A percentile compares a stretch with the other conserved stretches of the same genome.
phyloP scores from a whole-genome alignment of 2,329 filamentous ascomycete genomes.

The Alternaria alternata region DNA sequence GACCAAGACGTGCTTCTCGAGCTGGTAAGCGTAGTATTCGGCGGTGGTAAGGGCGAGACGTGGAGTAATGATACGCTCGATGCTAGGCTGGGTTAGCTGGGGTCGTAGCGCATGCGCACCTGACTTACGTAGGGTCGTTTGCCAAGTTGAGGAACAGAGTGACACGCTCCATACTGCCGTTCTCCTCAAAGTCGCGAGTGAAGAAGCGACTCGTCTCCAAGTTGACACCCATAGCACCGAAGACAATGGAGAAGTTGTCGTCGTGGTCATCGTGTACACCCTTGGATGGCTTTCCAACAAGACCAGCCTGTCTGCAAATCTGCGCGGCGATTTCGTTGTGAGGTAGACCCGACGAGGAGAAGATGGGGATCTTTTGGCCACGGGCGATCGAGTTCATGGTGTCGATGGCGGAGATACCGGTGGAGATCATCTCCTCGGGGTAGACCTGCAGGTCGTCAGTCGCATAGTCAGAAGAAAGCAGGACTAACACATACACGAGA shows the following conservation, averaged over 20 bases:
- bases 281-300: conserved; percentile 94
- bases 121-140: conserved; percentile 91
- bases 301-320: conserved; percentile 95
- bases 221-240: conserved; percentile 99
- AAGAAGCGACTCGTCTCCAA: conserved; percentile 99
- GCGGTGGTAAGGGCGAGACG: conserved; percentile 97
- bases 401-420: conserved; percentile 98
- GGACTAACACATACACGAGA: conserved; percentile 74
- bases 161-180: conserved; percentile 95
- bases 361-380: conserved; percentile 99
- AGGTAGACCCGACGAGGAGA: conserved; percentile 96
- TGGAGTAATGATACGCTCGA: conserved; percentile 99
- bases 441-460: conserved; percentile 72
- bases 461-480: conserved; percentile 21
- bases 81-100: conserved; percentile 62
- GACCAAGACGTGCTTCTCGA: conserved; percentile 99
- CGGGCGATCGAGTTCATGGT: conserved; percentile 93
- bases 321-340: conserved; percentile 99
- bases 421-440: conserved; percentile 99
- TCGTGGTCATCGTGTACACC: conserved; percentile 95
- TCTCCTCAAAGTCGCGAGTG: conserved; percentile 98
- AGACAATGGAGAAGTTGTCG: conserved; percentile 99
- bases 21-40: conserved; percentile 99
- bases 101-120: conserved; percentile 1
- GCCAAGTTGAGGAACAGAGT: conserved; percentile 99